Base-by-base conservation (phyloP, 805 yeast species). In the Phaffomyces opuntiae region DNA sequence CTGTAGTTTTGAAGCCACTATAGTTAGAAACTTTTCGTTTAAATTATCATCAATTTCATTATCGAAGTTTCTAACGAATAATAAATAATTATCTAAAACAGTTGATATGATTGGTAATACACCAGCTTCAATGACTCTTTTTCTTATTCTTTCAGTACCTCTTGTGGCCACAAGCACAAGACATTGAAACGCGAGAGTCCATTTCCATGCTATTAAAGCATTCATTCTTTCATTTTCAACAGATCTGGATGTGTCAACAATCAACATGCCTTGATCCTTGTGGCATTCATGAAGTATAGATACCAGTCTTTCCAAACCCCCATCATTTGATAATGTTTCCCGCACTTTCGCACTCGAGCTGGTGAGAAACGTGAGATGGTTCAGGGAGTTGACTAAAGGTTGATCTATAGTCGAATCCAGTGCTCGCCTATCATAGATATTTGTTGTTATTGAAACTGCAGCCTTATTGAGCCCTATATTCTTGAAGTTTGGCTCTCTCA, bases 111-210 rank as follows among this genome's bases (percentile, higher is more conserved):
- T 79, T 1, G 97, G 96, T 36, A 93, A 75, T 49, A 89, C 81
- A 5, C 97, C 98, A 2, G 97, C 95, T 50, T 85, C 81, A 9
- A 89, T 96, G 8, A 93, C 86, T 56, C 89, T 80, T 54, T 83
- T 81, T 43, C 99, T 73, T 41, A 90, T 87, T 43, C 72, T 68
- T 63, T 90, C 97, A 2, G 95, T 81, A 24, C 99, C 99, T 53
- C 97, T 74, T 1, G 97, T 89, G 13, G 97, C 96, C 17, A 91
- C 80, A 46, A 88, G 74, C 1, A 91, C 95, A 46, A 91, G 68
- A 61, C 97, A 90, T 68, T 91, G 99, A 59, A 93, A 81, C 0
- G 97, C 87, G 45, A 91, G 68, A 7, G 96, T 87, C 99, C 99
- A 91, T 67, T 91, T 91, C 96, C 96, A 91, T 0, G 95, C 90